These are phyloP conservation scores for Diaporthe ilicicola DNA, from an alignment of 2,329 filamentous ascomycete genomes.

Conservation along the genomic window DNA sequence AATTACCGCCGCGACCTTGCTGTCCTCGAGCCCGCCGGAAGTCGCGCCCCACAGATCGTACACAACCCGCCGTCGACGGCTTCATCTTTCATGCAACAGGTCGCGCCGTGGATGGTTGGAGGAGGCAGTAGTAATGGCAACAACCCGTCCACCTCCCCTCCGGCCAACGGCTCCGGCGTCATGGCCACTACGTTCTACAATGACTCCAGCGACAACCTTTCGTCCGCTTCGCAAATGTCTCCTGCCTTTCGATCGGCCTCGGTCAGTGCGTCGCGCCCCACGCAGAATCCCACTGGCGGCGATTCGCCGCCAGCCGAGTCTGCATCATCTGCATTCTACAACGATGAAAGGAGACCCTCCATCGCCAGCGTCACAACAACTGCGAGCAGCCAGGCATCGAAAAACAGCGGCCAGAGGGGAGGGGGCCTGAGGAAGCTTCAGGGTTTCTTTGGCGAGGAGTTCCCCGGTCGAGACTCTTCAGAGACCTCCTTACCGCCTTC, in stretches of 20 bases:
- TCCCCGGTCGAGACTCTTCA: conserved; percentile 76
- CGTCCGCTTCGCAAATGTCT: conserved; percentile 71
- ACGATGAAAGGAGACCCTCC: conserved; percentile 84
- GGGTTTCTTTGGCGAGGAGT: conserved; percentile 93
- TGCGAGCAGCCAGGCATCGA: conserved; percentile 85
- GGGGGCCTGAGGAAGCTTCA: conserved; percentile 81
- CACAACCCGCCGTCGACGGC: conserved; percentile 64
- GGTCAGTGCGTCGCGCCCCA: conserved; percentile 39
- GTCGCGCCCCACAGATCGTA: conserved; percentile 56
- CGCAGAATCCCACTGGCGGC: conserved; percentile 57
- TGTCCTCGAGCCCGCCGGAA: conserved; percentile 69
- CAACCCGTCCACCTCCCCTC: conserved; percentile 46
- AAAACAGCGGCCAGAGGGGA: conserved; percentile 73
- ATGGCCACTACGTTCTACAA: conserved; percentile 73
- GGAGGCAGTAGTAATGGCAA: conserved; percentile 43
- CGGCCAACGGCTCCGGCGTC: conserved; percentile 41
- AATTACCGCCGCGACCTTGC: conserved; percentile 78
- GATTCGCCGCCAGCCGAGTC: conserved; percentile 65
- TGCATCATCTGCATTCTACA: conserved; percentile 56
- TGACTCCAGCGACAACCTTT: conserved; percentile 77
- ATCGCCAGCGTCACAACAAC: conserved; percentile 84
- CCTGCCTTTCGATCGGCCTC: conserved; percentile 69
- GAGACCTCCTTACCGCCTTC: conserved; percentile 71
- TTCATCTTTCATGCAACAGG: conserved; percentile 54
- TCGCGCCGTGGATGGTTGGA: conserved; percentile 66